A percentile compares a stretch with the other conserved stretches of the same genome.
phyloP scores from a whole-genome alignment of 306 rosid species.

The Lathyrus sativus region DNA sequence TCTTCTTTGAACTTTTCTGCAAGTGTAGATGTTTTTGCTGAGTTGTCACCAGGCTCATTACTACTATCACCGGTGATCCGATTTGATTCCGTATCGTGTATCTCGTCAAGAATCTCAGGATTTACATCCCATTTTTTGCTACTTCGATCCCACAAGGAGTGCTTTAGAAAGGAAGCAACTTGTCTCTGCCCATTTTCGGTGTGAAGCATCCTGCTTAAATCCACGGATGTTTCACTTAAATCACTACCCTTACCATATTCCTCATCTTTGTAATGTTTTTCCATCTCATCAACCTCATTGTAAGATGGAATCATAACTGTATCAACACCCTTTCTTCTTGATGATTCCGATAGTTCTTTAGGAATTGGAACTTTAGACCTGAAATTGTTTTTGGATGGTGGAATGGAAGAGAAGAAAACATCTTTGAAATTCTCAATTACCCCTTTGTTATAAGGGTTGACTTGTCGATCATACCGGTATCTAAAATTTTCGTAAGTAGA shows the following conservation, averaged over 20 bases:
- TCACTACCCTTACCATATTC: constrained; percentile 43
- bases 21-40: constrained; percentile 22
- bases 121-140: constrained; percentile 46
- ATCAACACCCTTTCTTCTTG: constrained; percentile 35
- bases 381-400: constrained; percentile 65
- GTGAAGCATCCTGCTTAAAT: constrained; percentile 47
- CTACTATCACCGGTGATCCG: not conserved
- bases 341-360: constrained; percentile 40
- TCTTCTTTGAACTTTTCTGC: constrained; percentile 20
- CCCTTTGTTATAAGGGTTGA: constrained; percentile 63
- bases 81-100: constrained; percentile 3
- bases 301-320: constrained; percentile 43
- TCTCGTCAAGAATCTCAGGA: constrained; percentile 25
- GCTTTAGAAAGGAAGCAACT: constrained; percentile 40
- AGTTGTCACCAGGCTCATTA: constrained; percentile 10
- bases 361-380: constrained; percentile 61
- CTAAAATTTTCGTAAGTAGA: constrained; percentile 78
- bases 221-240: constrained; percentile 43
- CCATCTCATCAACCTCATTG: constrained; percentile 42
- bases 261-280: constrained; percentile 43
- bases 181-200: constrained; percentile 48
- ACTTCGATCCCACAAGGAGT: constrained; percentile 48
- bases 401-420: constrained; percentile 59
- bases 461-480: constrained; percentile 60
- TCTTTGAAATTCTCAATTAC: constrained; percentile 53